Conservation (phyloP, 169 alveolate genomes). For the Blepharisma undulans region DNA sequence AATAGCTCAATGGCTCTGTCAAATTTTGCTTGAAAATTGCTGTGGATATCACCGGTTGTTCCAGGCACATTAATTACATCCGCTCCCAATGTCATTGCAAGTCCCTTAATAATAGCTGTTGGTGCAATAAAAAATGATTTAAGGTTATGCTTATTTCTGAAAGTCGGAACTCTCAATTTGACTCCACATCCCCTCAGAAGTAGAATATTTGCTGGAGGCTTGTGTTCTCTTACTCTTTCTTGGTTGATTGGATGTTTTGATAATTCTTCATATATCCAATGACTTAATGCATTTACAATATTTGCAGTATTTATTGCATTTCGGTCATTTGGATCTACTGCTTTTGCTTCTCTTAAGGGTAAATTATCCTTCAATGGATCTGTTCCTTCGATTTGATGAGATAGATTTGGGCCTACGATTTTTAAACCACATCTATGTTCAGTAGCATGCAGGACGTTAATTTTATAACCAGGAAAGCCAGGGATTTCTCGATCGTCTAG, state of each 20-base stretch:
- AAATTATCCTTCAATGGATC: conserved; percentile 75
- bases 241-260: conserved; percentile 64
- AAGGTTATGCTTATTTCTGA: conserved; percentile 52
- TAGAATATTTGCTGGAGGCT: conserved; percentile 59
- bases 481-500: conserved; percentile 54
- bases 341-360: neutral
- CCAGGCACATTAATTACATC: conserved; percentile 66
- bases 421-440: conserved; percentile 78
- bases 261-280: conserved; percentile 46
- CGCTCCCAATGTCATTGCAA: conserved; percentile 64
- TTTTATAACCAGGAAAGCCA: conserved; percentile 45
- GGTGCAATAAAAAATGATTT: conserved; percentile 78
- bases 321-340: conserved; percentile 27
- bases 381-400: conserved; percentile 63
- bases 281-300: conserved; percentile 55
- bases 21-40: conserved; percentile 54
- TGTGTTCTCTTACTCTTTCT: conserved; percentile 57
- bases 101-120: conserved; percentile 78
- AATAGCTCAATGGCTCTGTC: conserved; percentile 44
- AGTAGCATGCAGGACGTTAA: conserved; percentile 69
- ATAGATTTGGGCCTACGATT: conserved; percentile 57
- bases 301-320: conserved; percentile 57
- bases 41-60: conserved; percentile 72
- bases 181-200: conserved; percentile 75
- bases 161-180: conserved; percentile 56